A percentile compares a stretch with the other conserved stretches of the same genome.
phyloP scores from a whole-genome alignment of 1,284 basidiomycete genomes.

The Apiotrichum siamense region DNA sequence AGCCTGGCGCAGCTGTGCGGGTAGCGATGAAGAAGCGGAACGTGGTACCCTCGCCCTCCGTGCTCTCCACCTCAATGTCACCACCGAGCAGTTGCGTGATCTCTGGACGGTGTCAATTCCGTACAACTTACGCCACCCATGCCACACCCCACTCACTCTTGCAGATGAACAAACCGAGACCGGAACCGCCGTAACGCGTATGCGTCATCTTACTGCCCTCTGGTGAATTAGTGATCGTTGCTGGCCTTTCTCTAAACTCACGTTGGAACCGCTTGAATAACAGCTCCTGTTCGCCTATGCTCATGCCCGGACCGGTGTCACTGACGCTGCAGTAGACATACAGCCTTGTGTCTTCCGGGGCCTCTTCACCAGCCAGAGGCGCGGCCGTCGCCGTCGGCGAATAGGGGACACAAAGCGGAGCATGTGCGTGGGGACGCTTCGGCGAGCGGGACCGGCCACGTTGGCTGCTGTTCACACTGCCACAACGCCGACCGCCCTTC shows the following conservation, averaged over 20 bases:
- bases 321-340: slow-evolving; percentile 39
- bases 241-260: no score
- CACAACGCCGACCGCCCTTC: background rate
- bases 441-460: no score
- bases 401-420: background rate
- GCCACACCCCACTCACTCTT: slow-evolving; percentile 18
- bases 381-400: background rate
- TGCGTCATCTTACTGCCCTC: slow-evolving; percentile 45
- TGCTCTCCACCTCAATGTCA: slow-evolving; percentile 37
- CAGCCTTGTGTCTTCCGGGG: slow-evolving; percentile 31
- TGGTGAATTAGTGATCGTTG: slow-evolving; percentile 1
- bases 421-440: no score
- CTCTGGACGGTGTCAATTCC: slow-evolving; percentile 7
- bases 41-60: slow-evolving; percentile 33
- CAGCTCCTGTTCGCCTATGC: slow-evolving; percentile 32
- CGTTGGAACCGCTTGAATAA: slow-evolving; percentile 43
- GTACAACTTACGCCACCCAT: no score
- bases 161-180: slow-evolving; percentile 46
- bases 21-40: slow-evolving; percentile 47
- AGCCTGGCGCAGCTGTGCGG: slow-evolving; percentile 13
- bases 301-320: slow-evolving; percentile 47
- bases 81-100: slow-evolving; percentile 43
- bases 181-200: slow-evolving; percentile 45
- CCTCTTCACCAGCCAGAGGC: background rate
- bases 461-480: no score